Evolutionary conservation across 345 rosid genomes (phyloP).

Genomic region (Acer yangbiense): DNA sequence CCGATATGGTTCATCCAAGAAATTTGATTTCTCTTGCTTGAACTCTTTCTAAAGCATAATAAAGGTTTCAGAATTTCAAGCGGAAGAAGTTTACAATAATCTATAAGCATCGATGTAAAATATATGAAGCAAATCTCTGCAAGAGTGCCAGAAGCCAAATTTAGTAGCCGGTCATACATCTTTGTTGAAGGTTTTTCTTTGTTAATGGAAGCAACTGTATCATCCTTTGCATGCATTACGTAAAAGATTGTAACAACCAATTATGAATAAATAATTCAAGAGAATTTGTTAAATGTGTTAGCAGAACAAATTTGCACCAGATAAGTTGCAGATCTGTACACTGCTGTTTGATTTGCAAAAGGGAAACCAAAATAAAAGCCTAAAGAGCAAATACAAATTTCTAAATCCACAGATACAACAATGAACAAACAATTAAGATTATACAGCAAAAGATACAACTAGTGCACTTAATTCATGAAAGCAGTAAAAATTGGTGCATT

Average conservation of each 20-base stretch:
- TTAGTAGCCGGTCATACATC: too few species aligned
- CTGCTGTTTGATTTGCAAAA: not conserved
- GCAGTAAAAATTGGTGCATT: not conserved
- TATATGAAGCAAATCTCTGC: constrained; percentile 51
- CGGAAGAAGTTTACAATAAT: not conserved
- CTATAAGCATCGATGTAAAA: not conserved
- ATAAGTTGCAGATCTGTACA: not conserved
- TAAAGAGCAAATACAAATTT: not conserved
- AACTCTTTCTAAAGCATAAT: constrained; percentile 52
- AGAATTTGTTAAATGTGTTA: not conserved
- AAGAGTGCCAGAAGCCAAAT: constrained; percentile 35
- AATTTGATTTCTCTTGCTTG: constrained; percentile 46
- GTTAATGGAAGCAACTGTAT: constrained; percentile 34
- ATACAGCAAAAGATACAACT: not conserved
- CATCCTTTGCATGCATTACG: constrained; percentile 37
- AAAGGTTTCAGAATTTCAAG: constrained; percentile 9
- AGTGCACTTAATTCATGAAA: not conserved
- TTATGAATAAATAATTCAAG: constrained; percentile 1
- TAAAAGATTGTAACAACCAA: not conserved
- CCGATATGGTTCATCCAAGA: constrained; percentile 55
- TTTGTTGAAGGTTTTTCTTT: too few species aligned
- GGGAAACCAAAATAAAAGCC: not conserved
- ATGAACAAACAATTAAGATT: not conserved
- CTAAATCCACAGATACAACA: not conserved
- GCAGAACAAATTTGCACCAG: not conserved